Conservation (phyloP, 495 filamentous ascomycete species). For the Barbatosphaeria neglecta region DNA sequence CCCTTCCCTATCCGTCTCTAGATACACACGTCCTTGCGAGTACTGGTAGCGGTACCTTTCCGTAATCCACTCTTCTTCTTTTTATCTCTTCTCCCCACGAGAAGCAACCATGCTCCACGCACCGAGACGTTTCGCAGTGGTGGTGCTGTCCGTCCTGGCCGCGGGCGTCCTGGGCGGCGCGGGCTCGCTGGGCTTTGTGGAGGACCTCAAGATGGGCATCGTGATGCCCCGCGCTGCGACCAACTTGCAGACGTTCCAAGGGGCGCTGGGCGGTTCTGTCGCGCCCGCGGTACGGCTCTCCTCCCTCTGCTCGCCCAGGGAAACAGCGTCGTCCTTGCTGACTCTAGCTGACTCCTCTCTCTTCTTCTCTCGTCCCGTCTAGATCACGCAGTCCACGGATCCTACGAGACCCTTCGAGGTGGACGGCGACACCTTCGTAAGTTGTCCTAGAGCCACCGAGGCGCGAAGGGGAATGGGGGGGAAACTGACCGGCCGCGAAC, state of each 20-base stretch:
- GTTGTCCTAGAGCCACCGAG: conserved; percentile 10
- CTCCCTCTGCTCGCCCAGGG: not conserved
- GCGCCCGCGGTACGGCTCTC: not conserved
- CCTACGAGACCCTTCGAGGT: conserved; percentile 31
- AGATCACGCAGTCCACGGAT: conserved; percentile 24
- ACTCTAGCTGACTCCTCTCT: not conserved
- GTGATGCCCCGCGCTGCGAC: not conserved
- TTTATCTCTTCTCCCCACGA: too few relatives aligned
- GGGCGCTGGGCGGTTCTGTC: not conserved
- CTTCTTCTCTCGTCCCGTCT: too few relatives aligned
- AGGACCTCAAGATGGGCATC: conserved; percentile 8
- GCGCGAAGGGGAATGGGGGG: too few relatives aligned
- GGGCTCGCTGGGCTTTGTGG: conserved; percentile 5
- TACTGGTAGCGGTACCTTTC: too few relatives aligned
- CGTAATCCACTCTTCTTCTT: too few relatives aligned
- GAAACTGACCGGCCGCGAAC: not conserved
- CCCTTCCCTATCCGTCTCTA: too few relatives aligned
- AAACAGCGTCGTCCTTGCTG: not conserved
- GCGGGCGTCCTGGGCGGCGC: conserved; percentile 1
- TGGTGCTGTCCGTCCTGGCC: conserved; percentile 4
- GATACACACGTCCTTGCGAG: too few relatives aligned
- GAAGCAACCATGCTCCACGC: not conserved
- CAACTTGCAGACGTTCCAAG: conserved; percentile 3
- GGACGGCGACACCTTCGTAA: conserved; percentile 34
- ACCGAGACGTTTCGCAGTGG: too few relatives aligned